Evolutionary conservation across 352 stramenopile genomes (phyloP).

Genomic region (Phytophthora palmivora): DNA sequence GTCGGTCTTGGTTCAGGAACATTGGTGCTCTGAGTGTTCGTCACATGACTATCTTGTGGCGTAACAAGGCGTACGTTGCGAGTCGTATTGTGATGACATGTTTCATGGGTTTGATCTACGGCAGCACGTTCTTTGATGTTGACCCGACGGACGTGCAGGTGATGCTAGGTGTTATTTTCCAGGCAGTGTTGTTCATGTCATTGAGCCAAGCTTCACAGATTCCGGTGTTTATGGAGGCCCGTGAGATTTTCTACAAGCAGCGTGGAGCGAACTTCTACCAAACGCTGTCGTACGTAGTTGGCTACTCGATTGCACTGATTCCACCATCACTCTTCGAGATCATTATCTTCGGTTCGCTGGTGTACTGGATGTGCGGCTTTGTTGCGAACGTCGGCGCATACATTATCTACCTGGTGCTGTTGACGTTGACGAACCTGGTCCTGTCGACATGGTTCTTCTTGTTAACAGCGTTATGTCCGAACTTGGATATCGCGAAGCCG

Average conservation of each 20-base stretch:
- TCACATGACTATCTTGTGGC: slow-evolving; percentile 55
- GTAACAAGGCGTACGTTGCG: slow-evolving; percentile 35
- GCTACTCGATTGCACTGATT: slow-evolving; percentile 18
- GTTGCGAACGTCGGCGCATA: slow-evolving; percentile 22
- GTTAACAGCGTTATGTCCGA: slow-evolving; percentile 11
- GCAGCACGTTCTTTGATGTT: slow-evolving; percentile 13
- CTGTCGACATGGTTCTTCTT: slow-evolving; percentile 22
- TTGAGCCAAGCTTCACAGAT: slow-evolving; percentile 24
- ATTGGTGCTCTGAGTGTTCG: slow-evolving; percentile 31
- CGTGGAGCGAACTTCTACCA: slow-evolving; percentile 19
- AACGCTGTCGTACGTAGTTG: slow-evolving; percentile 12
- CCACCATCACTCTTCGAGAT: slow-evolving; percentile 18
- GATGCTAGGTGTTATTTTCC: slow-evolving; percentile 24
- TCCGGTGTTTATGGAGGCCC: slow-evolving; percentile 19
- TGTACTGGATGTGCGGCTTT: slow-evolving; percentile 74
- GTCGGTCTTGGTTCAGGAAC: slow-evolving; percentile 22
- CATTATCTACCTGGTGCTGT: slow-evolving; percentile 16
- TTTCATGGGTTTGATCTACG: slow-evolving; percentile 19
- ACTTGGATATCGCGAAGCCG: slow-evolving; percentile 18
- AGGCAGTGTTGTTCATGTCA: slow-evolving; percentile 22
- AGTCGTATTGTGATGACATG: slow-evolving; percentile 27
- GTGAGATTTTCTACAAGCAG: slow-evolving; percentile 25
- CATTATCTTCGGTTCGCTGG: slow-evolving; percentile 60
- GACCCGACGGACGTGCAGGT: slow-evolving; percentile 21
- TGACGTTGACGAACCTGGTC: slow-evolving; percentile 16